Conservation (phyloP, 495 filamentous ascomycete species). For the Aspergillus sparsus region DNA sequence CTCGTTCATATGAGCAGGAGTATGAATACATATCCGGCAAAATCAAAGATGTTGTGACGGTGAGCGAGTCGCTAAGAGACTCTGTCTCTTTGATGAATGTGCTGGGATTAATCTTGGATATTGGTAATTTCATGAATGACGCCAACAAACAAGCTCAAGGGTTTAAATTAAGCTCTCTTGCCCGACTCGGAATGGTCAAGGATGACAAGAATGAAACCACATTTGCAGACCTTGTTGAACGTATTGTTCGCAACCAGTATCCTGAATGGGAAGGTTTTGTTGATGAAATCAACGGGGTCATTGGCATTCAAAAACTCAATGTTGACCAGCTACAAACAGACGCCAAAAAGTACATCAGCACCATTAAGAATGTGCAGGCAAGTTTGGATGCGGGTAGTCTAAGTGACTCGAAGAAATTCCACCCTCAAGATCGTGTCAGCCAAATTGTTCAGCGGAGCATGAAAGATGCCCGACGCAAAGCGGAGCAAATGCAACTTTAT, state of each 20-base stretch:
- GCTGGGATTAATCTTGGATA: conserved; percentile 91
- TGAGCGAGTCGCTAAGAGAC: conserved; percentile 85
- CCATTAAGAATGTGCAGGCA: conserved; percentile 87
- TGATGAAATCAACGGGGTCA: conserved; percentile 80
- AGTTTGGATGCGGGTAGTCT: conserved; percentile 93
- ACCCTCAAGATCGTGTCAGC: conserved; percentile 92
- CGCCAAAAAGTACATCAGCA: conserved; percentile 92
- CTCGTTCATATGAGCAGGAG: conserved; percentile 80
- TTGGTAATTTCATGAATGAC: conserved; percentile 99
- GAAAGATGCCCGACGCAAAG: conserved; percentile 95
- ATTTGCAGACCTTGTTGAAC: conserved; percentile 95
- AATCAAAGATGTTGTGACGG: conserved; percentile 76
- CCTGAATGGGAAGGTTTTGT: conserved; percentile 90
- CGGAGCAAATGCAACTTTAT: conserved; percentile 92
- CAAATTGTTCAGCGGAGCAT: conserved; percentile 89
- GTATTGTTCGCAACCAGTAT: conserved; percentile 94
- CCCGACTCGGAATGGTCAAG: conserved; percentile 93
- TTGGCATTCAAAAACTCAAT: conserved; percentile 87
- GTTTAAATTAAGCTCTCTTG: conserved; percentile 96
- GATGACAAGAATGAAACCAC: conserved; percentile 98
- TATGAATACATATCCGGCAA: conserved; percentile 88
- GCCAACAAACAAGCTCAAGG: conserved; percentile 96
- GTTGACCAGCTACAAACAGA: conserved; percentile 88
- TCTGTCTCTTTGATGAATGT: conserved; percentile 94
- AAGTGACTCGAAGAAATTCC: conserved; percentile 95